These are phyloP conservation scores for Raphanus sativus DNA, from an alignment of 345 rosid species.

Conservation along the genomic window DNA sequence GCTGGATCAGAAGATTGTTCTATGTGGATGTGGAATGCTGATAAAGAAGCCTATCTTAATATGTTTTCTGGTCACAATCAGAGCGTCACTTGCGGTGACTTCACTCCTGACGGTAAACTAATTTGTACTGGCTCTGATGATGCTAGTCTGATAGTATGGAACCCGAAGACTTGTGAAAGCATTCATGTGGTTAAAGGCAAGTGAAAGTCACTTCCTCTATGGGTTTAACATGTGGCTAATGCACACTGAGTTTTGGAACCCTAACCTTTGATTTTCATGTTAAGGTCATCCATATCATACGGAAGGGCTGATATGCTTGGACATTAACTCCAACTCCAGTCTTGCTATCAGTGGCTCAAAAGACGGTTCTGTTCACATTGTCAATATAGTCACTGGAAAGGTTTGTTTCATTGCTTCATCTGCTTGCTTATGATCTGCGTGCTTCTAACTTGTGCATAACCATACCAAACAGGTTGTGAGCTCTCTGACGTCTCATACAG, in stretches of 20 bases:
- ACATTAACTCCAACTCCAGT: conserved; percentile 70
- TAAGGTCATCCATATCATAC: conserved; percentile 94
- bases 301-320: conserved; percentile 74
- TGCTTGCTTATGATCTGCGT: background rate
- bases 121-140: conserved; percentile 94
- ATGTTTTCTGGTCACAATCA: conserved; percentile 79
- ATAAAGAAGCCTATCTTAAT: conserved; percentile 61
- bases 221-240: background rate
- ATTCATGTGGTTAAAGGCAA: conserved; percentile 74
- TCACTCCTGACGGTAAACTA: conserved; percentile 89
- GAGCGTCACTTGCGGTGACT: conserved; percentile 84
- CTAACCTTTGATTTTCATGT: conserved; percentile 11
- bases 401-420: conserved; percentile 38
- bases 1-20: conserved; percentile 83
- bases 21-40: conserved; percentile 98
- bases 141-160: conserved; percentile 85
- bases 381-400: conserved; percentile 78
- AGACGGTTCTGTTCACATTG: conserved; percentile 77
- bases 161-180: conserved; percentile 76
- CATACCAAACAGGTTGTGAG: conserved; percentile 67
- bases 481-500: conserved; percentile 62
- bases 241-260: background rate
- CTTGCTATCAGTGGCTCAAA: conserved; percentile 80
- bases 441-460: conserved; percentile 2
- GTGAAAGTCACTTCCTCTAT: background rate